A percentile compares a stretch with the other conserved stretches of the same genome.
These are phyloP conservation scores for Mallotus japonicus DNA, from an alignment of 441 rosid species.

Conservation along the genomic window DNA sequence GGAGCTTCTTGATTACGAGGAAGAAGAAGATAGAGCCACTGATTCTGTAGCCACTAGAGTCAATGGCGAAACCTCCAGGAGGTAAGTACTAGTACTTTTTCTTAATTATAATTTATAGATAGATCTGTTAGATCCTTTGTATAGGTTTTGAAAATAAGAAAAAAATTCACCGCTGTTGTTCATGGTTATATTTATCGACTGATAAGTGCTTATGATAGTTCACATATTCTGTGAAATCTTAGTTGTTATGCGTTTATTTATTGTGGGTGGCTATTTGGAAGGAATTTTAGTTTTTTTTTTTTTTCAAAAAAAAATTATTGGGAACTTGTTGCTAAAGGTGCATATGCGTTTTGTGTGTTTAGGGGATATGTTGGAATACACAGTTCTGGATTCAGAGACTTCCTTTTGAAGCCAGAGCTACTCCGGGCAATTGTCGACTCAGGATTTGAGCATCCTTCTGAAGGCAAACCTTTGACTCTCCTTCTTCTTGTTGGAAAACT, in stretches of 20 bases:
- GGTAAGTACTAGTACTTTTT: slow-evolving; percentile 44
- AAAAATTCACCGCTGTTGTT: neutral
- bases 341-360: slow-evolving; percentile 13
- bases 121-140: neutral
- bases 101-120: neutral
- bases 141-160: neutral
- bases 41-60: slow-evolving; percentile 71
- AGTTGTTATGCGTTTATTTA: neutral
- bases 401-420: slow-evolving; percentile 97
- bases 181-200: neutral
- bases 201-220: no score
- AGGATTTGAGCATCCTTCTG: slow-evolving; percentile 98
- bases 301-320: no score
- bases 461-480: slow-evolving; percentile 50
- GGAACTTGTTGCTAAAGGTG: neutral
- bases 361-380: slow-evolving; percentile 99
- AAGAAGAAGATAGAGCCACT: slow-evolving; percentile 83
- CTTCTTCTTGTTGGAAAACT: neutral
- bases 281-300: no score
- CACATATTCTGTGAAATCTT: no score
- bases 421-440: slow-evolving; percentile 97
- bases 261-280: neutral
- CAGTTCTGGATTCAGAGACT: slow-evolving; percentile 99
- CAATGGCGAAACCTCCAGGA: slow-evolving; percentile 86
- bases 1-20: slow-evolving; percentile 98